phyloP scores from a whole-genome alignment of 805 yeast species.

The Ascoidea tarda region DNA sequence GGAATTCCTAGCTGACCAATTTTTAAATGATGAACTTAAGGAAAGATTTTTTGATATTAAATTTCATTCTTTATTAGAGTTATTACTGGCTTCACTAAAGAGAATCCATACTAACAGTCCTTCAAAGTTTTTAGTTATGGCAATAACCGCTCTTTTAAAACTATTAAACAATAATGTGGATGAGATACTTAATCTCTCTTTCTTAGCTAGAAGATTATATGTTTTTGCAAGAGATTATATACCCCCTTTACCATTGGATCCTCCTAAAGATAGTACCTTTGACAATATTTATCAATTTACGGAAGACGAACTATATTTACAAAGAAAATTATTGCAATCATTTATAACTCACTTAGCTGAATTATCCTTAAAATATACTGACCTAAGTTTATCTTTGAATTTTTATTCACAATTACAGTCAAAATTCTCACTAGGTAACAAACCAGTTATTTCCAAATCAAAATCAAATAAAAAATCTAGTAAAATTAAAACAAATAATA shows the following conservation, averaged over 20 bases:
- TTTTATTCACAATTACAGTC: conserved; percentile 8
- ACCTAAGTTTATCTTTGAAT: conserved; percentile 18
- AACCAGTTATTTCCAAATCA: neutral
- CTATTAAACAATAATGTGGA: conserved; percentile 29
- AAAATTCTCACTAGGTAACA: conserved; percentile 5
- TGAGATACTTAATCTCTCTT: conserved; percentile 19
- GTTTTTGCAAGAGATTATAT: conserved; percentile 45
- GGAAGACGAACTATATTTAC: conserved; percentile 48
- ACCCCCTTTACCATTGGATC: conserved; percentile 29
- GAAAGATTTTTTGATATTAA: conserved; percentile 32
- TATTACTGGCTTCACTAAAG: conserved; percentile 41
- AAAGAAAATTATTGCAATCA: conserved; percentile 49
- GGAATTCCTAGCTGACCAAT: conserved; percentile 5
- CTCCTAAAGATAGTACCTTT: conserved; percentile 15
- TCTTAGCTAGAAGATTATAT: conserved; percentile 49
- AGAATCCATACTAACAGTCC: conserved; percentile 62
- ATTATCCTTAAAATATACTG: conserved; percentile 18
- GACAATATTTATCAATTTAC: conserved; percentile 26
- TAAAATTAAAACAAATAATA: neutral
- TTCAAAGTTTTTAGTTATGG: conserved; percentile 63
- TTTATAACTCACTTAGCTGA: conserved; percentile 41
- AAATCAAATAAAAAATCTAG: neutral
- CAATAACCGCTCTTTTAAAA: conserved; percentile 42
- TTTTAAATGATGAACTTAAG: conserved; percentile 6
- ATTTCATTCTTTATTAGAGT: conserved; percentile 53